phyloP scores from a whole-genome alignment of 768 basidiomycete genomes.

The Suillus bovinus region DNA sequence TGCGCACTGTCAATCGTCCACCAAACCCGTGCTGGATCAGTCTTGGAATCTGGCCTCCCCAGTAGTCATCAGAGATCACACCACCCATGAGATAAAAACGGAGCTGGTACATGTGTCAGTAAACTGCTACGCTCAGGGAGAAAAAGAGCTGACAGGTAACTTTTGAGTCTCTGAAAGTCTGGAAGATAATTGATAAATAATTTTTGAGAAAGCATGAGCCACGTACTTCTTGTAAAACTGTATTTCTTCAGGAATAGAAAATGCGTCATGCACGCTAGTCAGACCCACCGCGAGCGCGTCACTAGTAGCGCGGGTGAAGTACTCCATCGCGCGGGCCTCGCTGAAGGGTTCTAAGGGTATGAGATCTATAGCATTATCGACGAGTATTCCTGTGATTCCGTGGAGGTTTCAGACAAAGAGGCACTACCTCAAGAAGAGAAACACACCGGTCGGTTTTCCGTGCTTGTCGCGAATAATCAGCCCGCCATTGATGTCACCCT shows the following conservation, averaged over 20 bases:
- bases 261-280: conserved; percentile 88
- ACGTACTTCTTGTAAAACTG: conserved; percentile 66
- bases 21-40: conserved; percentile 61
- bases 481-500: conserved; percentile 65
- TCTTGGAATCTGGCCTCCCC: conserved; percentile 61
- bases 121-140: not conserved
- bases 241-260: conserved; percentile 48
- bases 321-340: conserved; percentile 53
- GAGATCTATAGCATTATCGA: conserved; percentile 87
- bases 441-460: conserved; percentile 69
- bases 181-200: conserved; percentile 9
- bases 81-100: conserved; percentile 65
- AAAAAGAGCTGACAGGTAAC: conserved; percentile 56
- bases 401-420: not conserved
- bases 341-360: conserved; percentile 68
- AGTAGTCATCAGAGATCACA: conserved; percentile 55
- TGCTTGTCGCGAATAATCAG: conserved; percentile 60
- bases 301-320: conserved; percentile 58
- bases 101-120: conserved; percentile 37
- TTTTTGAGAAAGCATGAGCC: not conserved
- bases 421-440: not conserved
- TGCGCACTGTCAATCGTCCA: conserved; percentile 55
- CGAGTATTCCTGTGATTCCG: conserved; percentile 55
- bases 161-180: conserved; percentile 70
- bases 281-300: conserved; percentile 80